Base-by-base conservation (phyloP, 768 basidiomycete species). In the Boletus rubropictus region DNA sequence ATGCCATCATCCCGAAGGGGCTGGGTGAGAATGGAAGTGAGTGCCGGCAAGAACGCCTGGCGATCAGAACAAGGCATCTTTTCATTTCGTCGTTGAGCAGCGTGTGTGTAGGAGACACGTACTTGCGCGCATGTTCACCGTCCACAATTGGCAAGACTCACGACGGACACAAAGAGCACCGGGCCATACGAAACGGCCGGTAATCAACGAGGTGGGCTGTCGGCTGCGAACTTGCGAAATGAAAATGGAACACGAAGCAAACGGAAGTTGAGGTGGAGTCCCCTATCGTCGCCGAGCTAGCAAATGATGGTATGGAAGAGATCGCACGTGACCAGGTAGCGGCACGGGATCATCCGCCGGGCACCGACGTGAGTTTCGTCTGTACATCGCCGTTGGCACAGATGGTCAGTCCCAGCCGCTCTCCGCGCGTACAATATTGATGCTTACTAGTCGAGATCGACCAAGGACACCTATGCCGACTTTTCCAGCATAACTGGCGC, bases 401-500 rank as follows among this genome's bases (percentile, higher is more conserved):
- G 12, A 66, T 66, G 62, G 62, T 66, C 44, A 51, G 62, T 64
- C 24, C 15, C 18, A n/a, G 21, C 25, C 39, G 15, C 14, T 4
- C n/a, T 18, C 12, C 11, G 22, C 15, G 18, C 34, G 17, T 5
- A 22, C 5, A 11, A n/a, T 10, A 5, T n/a, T 53, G 21, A 47
- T 41, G 0, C 7, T 9, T 2, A 17, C 28, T 12, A 68, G 66
- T 66, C 64, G 7, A 59, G 51, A 55, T 44, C 54, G 8, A 45
- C 42, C 14, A 68, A 60, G 50, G 81, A 83, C 50, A 69, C 69
- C 39, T 67, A 81, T 45, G 68, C 68, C 1, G 80, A 84, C 53
- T 86, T 88, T 64, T 78, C 78, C 53, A 62, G 65, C 17, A 74
- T 86, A 22, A 88, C 86, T n/a, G 80, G 83, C 47, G 72, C 82